Base-by-base conservation (phyloP, 352 stramenopile genomes). In the Phytophthora niederhauseri region DNA sequence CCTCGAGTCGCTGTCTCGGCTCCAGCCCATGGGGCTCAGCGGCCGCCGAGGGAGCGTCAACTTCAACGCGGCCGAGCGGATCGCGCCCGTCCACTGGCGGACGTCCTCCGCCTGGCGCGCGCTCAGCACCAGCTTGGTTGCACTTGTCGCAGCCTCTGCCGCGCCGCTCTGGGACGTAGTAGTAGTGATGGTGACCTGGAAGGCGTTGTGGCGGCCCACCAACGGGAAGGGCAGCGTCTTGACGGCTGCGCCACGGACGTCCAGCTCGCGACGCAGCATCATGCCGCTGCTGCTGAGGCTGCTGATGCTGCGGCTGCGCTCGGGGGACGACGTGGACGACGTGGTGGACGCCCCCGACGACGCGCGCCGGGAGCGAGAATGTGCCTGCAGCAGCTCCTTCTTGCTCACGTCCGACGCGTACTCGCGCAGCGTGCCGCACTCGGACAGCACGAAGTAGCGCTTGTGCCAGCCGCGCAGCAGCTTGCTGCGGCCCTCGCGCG, bases 381-480 rank as follows among this genome's bases (percentile, higher is more conserved):
- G n/a, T n/a, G n/a, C n/a, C 48, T 36, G 30, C 36, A 57, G 28
- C 8, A 61, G 17, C 8, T 69, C 54, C 19, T 76, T 66, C 46
- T 64, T 68, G 28, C 48, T 58, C 28, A 61, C 49, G 55, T 73
- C 71, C 19, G 76, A 72, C 7, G 73, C 59, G 64, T 87, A 92
- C 67, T 92, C 85, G 8, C 76, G 77, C 5, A 92, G 57, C 51
- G 70, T 53, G 0, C 82, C 80, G n/a, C 68, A 56, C n/a, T 76
- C 61, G 0, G 77, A 73, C 22, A 93, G 72, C 43, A 91, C 77
- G 54, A 88, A 78, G 65, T 93, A 92, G 50, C 82, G 80, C 75
- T 91, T 90, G 64, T 87, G 74, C 85, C 85, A 93, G 61, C 71
- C 73, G 57, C 75, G 78, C 22, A 93, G 74, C 34, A 93, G 68